These are phyloP conservation scores for Eimeria maxima DNA, from an alignment of 169 alveolate genomes.

Conservation along the genomic window DNA sequence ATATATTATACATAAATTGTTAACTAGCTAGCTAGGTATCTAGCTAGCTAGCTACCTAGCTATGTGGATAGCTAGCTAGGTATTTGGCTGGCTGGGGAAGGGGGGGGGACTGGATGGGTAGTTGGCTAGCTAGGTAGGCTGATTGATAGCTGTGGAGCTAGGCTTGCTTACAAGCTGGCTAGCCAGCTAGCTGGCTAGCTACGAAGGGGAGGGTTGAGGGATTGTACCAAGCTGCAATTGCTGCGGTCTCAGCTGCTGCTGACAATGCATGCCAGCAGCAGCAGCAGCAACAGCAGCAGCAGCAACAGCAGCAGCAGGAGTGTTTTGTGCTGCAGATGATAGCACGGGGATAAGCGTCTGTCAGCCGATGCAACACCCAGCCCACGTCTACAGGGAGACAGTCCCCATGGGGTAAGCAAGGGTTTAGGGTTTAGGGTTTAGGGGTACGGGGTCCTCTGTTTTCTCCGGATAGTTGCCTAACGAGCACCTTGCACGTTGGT, in stretches of 20 bases:
- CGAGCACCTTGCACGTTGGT: too few relatives aligned
- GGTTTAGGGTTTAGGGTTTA: slow-evolving; percentile 23
- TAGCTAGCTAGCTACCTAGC: too few relatives aligned
- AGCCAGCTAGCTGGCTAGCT: not conserved
- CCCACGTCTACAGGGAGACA: slow-evolving; percentile 75
- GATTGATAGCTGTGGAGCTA: too few relatives aligned
- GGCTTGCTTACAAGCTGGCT: not conserved
- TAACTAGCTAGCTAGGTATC: too few relatives aligned
- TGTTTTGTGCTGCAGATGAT: slow-evolving; percentile 24
- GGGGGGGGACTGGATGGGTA: not conserved
- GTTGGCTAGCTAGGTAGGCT: not conserved
- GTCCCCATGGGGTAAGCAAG: slow-evolving; percentile 70
- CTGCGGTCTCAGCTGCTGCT: not conserved
- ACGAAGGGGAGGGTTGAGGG: not conserved
- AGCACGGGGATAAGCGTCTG: slow-evolving; percentile 52
- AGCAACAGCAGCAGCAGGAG: not conserved
- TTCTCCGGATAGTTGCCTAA: not conserved
- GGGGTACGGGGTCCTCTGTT: not conserved
- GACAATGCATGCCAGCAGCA: not conserved
- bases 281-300: not conserved
- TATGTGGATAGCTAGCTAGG: too few relatives aligned
- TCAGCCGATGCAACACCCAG: slow-evolving; percentile 71
- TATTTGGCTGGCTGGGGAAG: too few relatives aligned
- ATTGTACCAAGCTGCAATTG: not conserved
- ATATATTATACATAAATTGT: too few relatives aligned